Evolutionary conservation across 495 filamentous ascomycete species (phyloP), one percentile per base, ranked within the genome.

Genomic region (Trichoderma parareesei): DNA sequence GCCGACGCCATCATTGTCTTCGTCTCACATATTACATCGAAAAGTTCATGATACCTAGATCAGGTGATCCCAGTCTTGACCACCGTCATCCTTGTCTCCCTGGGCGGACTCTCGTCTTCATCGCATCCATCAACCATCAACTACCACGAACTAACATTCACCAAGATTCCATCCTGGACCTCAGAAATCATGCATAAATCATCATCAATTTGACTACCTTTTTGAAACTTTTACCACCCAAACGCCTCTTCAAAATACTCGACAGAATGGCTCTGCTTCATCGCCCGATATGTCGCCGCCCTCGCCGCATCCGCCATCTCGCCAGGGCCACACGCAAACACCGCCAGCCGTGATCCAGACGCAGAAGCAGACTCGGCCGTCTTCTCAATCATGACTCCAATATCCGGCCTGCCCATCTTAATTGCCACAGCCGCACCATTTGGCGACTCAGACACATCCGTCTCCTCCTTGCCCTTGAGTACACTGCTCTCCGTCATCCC

Each of bases 321-420:
- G 4, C 65, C 64, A 9, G 80, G 81, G 9, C 81, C 82, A 67
- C 82, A 84, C 3, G 78, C 75, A n/a, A 84, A 48, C 9, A 84
- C 77, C 0, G 75, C 73, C 61, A 78, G 69, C 43, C 69, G 71
- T 20, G 65, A 69, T 16, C 61, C 69, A 69, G 35, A 75, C 70
- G n/a, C 73, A 64, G 69, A 72, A 20, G 69, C 68, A 3, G 74
- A 76, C 14, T 74, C 69, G 14, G 62, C 65, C 35, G 77, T 59
- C 16, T 80, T 72, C 6, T 78, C 68, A 27, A 81, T 76, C 2
- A 76, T 69, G 5, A 70, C 11, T 40, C 71, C 16, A 64, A 65
- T 27, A 38, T 66, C 41, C 64, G 69, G 62, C 42, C 40, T 60
- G 61, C 67, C 65, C 38, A n/a, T 61, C 16, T 37, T 38, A 9